Conservation (phyloP, 106 monocot genomes). For the Apostasia shenzhenica region DNA sequence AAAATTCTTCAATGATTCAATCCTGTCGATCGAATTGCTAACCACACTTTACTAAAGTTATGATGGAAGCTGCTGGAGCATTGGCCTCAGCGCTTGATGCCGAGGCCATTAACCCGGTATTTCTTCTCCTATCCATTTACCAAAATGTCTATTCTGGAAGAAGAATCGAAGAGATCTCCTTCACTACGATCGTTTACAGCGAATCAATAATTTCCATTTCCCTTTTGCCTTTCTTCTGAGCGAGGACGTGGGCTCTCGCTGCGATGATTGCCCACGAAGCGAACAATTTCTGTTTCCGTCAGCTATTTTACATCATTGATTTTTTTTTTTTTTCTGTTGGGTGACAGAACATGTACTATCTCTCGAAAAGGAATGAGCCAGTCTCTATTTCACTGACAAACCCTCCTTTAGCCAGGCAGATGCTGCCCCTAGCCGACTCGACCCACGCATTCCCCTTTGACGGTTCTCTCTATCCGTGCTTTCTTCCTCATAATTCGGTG, state of each 20-base stretch:
- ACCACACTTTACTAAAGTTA: too few relatives aligned
- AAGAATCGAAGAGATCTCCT: too few relatives aligned
- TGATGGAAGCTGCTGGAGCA: too few relatives aligned
- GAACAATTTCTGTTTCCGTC: background rate
- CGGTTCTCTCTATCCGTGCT: constrained; percentile 2
- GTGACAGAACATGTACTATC: constrained; percentile 35
- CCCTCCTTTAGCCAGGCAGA: constrained; percentile 19
- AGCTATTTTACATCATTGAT: background rate
- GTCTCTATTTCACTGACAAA: background rate
- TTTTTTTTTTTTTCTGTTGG: background rate
- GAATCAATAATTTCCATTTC: background rate
- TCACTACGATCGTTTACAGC: background rate
- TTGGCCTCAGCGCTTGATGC: too few relatives aligned
- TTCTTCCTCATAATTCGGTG: background rate
- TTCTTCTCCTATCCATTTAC: too few relatives aligned
- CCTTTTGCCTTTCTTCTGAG: too few relatives aligned
- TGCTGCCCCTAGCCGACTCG: constrained; percentile 16
- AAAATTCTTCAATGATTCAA: too few relatives aligned
- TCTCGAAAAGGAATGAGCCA: constrained; percentile 39
- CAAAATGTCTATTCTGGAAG: too few relatives aligned
- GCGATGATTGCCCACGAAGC: background rate
- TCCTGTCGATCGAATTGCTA: too few relatives aligned
- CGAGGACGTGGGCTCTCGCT: background rate
- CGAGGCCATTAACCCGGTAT: too few relatives aligned
- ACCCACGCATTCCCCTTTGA: constrained; percentile 12